Base-by-base conservation (phyloP, 2,329 filamentous ascomycete genomes). In the Cordyceps farinosa region DNA sequence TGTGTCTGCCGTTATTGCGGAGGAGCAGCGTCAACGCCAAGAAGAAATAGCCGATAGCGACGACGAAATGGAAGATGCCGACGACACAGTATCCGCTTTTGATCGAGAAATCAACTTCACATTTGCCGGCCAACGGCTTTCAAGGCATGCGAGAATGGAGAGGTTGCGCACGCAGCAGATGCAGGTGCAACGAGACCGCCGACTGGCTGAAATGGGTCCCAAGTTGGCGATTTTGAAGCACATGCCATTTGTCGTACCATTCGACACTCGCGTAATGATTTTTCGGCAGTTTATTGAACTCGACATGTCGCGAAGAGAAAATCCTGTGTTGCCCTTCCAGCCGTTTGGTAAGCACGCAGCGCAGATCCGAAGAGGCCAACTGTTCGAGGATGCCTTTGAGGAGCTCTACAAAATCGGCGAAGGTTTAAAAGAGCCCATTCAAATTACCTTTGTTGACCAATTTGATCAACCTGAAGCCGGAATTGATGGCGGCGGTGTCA, bases 161-260 rank as follows among this genome's bases (percentile, higher is more conserved):
- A 79, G 80, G 61, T 74, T 90, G 51, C 84, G 85, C 67, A 80
- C 82, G 45, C 84, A 87, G 67, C 87, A 91, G 70, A 84, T 87
- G 66, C 87, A 87, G 70, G 82, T 84, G 7, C 87, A 87, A 50
- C 83, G 88, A 44, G 87, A 88, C 68, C 87, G 90, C 67, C 85
- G 90, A 65, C 78, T 96, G 30, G 90, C 93, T 54, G 84, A 89
- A 15, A 87, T 97, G 65, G 91, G 90, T 0, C 94, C 95, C 0
- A 89, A 94, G 68, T 80, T 97, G 10, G 93, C 97, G 71, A 90
- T 99, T 5, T 77, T 99, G 57, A 89, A 95, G 68, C 96, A 98
- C 70, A 96, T 99, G 88, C 95, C 95, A 0, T 99, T 98, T 73
- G 90, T 94, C 68, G 95, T 99, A 51, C 95, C 94, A 0, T 99